phyloP scores from a whole-genome alignment of 163 green algal genomes.

The Trebouxiophyceae sp. region DNA sequence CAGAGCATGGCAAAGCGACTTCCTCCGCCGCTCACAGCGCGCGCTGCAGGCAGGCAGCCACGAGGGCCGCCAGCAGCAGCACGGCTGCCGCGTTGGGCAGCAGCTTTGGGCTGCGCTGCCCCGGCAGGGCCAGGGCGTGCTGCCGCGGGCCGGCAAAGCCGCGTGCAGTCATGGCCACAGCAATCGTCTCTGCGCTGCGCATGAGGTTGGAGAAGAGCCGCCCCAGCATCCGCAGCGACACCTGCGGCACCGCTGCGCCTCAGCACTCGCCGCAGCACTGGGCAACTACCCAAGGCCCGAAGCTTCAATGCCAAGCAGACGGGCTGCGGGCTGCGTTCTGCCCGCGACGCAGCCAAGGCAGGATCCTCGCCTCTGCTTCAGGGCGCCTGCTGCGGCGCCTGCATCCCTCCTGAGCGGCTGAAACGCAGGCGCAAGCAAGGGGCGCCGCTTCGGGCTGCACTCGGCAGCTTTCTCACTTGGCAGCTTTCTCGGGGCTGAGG shows the following conservation, averaged over 20 bases:
- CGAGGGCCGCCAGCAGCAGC: slow-evolving; percentile 14
- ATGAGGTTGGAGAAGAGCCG: slow-evolving; percentile 74
- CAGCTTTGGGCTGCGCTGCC: slow-evolving; percentile 22
- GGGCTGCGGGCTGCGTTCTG: background rate
- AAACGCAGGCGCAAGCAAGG: too few species aligned
- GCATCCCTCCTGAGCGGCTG: too few species aligned
- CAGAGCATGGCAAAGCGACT: too few species aligned
- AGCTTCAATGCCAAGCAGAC: background rate
- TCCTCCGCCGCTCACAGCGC: too few species aligned
- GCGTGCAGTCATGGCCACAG: slow-evolving; percentile 64
- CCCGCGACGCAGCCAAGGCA: background rate
- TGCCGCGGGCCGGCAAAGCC: slow-evolving; percentile 60
- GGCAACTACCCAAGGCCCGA: too few species aligned
- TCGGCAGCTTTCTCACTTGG: too few species aligned
- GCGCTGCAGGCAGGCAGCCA: background rate
- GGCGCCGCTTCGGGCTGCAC: too few species aligned
- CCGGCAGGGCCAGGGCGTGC: slow-evolving; percentile 58
- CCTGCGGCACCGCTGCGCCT: slow-evolving; percentile 6
- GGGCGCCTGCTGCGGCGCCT: too few species aligned
- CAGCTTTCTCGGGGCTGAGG: too few species aligned
- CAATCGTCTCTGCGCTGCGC: slow-evolving; percentile 57
- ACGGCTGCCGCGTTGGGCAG: slow-evolving; percentile 32
- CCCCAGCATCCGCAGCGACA: slow-evolving; percentile 22
- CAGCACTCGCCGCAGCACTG: too few species aligned
- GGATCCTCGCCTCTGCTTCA: background rate